phyloP scores from a whole-genome alignment of 108 stramenopile species.

The Nannochloropsis oceanica region DNA sequence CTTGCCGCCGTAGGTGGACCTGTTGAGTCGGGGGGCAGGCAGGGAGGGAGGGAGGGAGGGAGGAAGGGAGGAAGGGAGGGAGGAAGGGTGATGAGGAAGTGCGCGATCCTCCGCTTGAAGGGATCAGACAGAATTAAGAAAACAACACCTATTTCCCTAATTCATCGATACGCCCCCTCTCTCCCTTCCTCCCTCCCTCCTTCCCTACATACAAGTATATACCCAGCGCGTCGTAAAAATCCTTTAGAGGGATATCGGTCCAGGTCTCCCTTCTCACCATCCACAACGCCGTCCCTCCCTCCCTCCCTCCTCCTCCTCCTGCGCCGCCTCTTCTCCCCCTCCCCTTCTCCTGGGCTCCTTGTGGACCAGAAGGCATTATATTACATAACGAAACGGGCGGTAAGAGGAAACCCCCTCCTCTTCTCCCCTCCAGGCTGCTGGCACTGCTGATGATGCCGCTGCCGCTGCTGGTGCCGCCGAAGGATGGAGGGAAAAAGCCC shows the following conservation, averaged over 20 bases:
- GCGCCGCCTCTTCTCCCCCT: not conserved
- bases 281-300: not conserved
- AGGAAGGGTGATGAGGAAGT: too few relatives aligned
- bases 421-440: not conserved
- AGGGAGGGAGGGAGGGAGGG: not conserved
- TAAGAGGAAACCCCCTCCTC: not conserved
- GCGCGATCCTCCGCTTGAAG: too few relatives aligned
- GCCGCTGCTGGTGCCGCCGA: not conserved
- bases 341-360: not conserved
- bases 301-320: not conserved
- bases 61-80: not conserved
- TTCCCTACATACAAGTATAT: not conserved
- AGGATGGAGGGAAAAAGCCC: not conserved
- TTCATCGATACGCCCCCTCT: not conserved
- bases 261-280: not conserved
- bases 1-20: not conserved
- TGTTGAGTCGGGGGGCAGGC: not conserved
- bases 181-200: not conserved
- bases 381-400: too few relatives aligned
- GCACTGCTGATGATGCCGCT: not conserved
- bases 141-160: not conserved
- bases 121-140: not conserved
- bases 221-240: not conserved
- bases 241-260: not conserved
- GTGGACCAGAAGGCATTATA: too few relatives aligned